Percentiles rank a stretch among this genome's conserved stretches.
Conservation (phyloP, 768 basidiomycete genomes). For the Phanerochaete carnosa region DNA sequence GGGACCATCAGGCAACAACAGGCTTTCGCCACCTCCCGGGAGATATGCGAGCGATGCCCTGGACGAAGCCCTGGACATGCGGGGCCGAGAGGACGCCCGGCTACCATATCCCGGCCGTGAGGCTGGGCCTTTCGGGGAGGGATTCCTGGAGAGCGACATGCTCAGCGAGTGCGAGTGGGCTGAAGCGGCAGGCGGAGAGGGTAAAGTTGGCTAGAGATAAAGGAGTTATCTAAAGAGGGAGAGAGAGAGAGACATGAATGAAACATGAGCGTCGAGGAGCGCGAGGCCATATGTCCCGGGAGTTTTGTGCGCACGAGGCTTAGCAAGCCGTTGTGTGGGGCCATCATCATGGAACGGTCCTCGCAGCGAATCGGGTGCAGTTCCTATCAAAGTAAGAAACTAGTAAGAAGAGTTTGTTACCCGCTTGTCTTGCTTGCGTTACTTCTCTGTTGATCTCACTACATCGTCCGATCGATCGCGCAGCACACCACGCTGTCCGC, state of each 20-base stretch:
- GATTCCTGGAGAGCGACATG: constrained; percentile 4
- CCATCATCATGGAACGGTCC: not conserved
- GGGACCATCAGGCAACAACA: constrained; percentile 42
- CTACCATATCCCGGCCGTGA: not conserved
- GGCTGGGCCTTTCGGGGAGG: constrained; percentile 5
- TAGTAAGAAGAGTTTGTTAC: not conserved
- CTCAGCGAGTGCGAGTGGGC: not conserved
- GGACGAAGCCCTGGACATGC: constrained; percentile 20
- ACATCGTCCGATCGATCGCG: too few species aligned
- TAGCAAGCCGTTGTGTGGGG: not conserved
- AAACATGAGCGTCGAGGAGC: not conserved
- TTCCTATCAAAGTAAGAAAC: not conserved
- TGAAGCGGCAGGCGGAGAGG: not conserved
- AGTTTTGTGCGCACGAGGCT: not conserved
- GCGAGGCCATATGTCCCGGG: not conserved
- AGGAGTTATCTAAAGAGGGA: too few species aligned
- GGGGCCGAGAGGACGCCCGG: constrained; percentile 8
- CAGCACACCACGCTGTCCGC: too few species aligned
- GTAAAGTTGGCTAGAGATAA: not conserved
- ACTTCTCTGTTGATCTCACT: not conserved
- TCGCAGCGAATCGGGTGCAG: not conserved
- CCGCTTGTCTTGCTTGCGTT: not conserved
- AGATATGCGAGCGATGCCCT: constrained; percentile 21
- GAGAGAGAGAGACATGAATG: not conserved
- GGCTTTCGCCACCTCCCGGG: constrained; percentile 28